These are phyloP conservation scores for Termitomyces sp. DNA, from an alignment of 768 basidiomycete species.

Conservation along the genomic window DNA sequence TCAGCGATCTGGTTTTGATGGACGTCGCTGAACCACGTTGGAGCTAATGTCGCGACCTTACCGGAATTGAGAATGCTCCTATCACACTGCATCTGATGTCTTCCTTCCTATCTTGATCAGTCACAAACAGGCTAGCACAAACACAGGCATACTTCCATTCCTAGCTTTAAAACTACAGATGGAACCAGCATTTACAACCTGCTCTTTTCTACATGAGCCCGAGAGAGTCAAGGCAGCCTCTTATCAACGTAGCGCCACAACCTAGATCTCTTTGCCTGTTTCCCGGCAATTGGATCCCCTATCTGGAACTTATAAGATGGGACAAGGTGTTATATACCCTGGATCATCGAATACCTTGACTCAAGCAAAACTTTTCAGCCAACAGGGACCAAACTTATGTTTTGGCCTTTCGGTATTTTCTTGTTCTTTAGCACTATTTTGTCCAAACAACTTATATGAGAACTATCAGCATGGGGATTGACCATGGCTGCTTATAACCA, in stretches of 20 bases:
- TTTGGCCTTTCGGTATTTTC: conserved; percentile 41
- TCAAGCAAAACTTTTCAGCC: conserved; percentile 24
- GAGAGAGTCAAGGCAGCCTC: background rate
- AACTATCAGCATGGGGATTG: background rate
- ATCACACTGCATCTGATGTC: background rate
- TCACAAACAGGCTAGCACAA: background rate
- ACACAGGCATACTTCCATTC: background rate
- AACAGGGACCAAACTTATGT: conserved; percentile 41
- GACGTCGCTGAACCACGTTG: no score
- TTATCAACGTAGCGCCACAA: background rate
- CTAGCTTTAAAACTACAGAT: background rate
- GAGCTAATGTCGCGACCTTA: background rate
- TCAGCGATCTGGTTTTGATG: no score
- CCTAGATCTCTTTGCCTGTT: background rate
- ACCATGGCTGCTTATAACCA: background rate
- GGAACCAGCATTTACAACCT: background rate
- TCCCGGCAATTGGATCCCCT: background rate
- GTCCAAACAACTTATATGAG: background rate
- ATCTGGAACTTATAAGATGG: conserved; percentile 33
- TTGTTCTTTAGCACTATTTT: background rate
- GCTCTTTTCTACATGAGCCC: background rate
- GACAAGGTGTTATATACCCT: conserved; percentile 28
- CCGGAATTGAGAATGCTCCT: background rate
- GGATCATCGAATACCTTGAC: background rate
- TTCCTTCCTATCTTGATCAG: background rate